Evolutionary conservation across 768 basidiomycete species (phyloP).

Genomic region (Xerocomus brunneocitrinus): DNA sequence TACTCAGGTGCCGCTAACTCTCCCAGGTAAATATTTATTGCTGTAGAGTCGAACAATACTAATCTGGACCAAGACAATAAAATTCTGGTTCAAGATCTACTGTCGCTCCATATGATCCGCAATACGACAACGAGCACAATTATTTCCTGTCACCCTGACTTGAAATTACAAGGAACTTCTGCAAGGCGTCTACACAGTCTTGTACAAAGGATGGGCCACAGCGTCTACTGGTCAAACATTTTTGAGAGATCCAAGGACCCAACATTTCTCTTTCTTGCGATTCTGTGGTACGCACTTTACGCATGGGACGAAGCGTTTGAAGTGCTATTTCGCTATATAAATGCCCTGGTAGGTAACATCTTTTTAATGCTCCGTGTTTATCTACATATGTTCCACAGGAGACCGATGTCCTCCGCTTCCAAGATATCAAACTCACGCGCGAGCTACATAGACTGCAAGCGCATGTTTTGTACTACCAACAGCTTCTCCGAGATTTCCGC

Average conservation of each 20-base stretch:
- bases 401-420: conserved; percentile 36
- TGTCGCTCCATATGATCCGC: conserved; percentile 38
- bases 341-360: conserved; percentile 35
- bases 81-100: conserved; percentile 29
- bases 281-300: conserved; percentile 58
- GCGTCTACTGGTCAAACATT: conserved; percentile 34
- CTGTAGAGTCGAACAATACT: neutral
- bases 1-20: conserved; percentile 28
- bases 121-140: conserved; percentile 31
- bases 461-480: conserved; percentile 49
- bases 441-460: conserved; percentile 55
- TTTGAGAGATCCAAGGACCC: conserved; percentile 28
- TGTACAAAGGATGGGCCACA: conserved; percentile 23
- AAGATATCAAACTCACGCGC: conserved; percentile 44
- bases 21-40: conserved; percentile 12
- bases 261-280: conserved; percentile 33
- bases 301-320: conserved; percentile 60
- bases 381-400: conserved; percentile 34
- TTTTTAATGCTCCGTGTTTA: neutral
- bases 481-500: conserved; percentile 51
- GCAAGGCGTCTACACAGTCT: conserved; percentile 26
- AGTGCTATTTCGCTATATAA: conserved; percentile 46
- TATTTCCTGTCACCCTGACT: conserved; percentile 30
- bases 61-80: conserved; percentile 11
- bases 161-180: conserved; percentile 19